Conservation (phyloP, 495 filamentous ascomycete genomes). For the Stereocaulon alpinum region DNA sequence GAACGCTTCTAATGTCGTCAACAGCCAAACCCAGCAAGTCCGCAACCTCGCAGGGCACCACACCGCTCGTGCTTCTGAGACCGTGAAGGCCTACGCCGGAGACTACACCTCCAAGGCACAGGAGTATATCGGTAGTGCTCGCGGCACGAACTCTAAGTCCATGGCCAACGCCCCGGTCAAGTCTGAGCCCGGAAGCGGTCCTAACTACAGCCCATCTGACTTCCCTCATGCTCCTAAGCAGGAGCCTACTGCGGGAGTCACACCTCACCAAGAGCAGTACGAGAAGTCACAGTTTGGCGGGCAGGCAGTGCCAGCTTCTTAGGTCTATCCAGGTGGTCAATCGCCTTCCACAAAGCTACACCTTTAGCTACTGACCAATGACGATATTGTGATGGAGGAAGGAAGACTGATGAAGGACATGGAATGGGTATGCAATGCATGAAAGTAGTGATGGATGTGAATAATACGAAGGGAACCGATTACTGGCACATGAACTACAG, state of each 20-base stretch:
- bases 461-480: background rate
- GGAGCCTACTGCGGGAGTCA: constrained; percentile 32
- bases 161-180: constrained; percentile 33
- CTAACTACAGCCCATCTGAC: constrained; percentile 35
- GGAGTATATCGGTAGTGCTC: constrained; percentile 50
- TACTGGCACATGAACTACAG: background rate
- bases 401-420: background rate
- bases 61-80: constrained; percentile 61
- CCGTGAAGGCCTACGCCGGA: constrained; percentile 69
- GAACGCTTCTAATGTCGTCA: constrained; percentile 59
- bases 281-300: constrained; percentile 23
- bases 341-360: background rate
- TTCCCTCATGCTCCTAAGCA: constrained; percentile 55
- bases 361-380: background rate
- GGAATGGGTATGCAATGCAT: constrained; percentile 3
- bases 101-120: constrained; percentile 82
- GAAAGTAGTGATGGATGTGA: constrained; percentile 1
- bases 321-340: background rate
- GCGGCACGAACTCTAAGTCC: constrained; percentile 33
- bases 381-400: background rate
- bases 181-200: constrained; percentile 26
- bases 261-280: constrained; percentile 24
- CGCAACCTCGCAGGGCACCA: constrained; percentile 72
- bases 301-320: constrained; percentile 22
- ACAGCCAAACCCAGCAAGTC: constrained; percentile 71